These are phyloP conservation scores for Paraphaeosphaeria sporulosa DNA, from an alignment of 2,329 filamentous ascomycete genomes.

Conservation along the genomic window DNA sequence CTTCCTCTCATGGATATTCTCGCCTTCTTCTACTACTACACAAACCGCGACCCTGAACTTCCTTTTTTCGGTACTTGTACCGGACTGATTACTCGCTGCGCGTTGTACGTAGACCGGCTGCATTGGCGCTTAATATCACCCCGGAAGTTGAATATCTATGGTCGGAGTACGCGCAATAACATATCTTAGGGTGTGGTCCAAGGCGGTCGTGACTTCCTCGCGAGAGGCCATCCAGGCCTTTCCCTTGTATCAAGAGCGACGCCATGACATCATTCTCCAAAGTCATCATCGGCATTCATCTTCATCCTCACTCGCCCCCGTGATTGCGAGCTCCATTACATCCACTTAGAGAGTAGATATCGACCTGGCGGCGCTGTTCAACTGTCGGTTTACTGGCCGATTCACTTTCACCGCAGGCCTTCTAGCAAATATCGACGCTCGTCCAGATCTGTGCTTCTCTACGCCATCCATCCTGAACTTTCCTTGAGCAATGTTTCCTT, in stretches of 20 bases:
- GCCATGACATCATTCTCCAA: neutral
- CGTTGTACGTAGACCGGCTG: no score
- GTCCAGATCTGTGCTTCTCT: neutral
- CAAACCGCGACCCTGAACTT: neutral
- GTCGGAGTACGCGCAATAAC: no score
- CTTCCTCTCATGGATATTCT: neutral
- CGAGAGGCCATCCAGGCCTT: neutral
- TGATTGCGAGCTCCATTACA: neutral
- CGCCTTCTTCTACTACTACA: neutral
- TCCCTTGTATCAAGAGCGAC: neutral
- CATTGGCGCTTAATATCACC: no score
- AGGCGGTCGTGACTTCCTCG: neutral
- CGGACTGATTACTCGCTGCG: no score
- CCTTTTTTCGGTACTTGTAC: no score
- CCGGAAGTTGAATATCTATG: no score
- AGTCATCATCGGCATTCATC: neutral
- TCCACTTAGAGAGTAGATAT: neutral
- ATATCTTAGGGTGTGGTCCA: no score
- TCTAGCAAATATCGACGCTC: neutral
- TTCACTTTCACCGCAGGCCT: constrained; percentile 1
- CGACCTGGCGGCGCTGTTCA: neutral
- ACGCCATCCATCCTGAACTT: neutral
- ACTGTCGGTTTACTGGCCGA: neutral
- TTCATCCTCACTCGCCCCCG: neutral
- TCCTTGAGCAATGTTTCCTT: neutral